phyloP scores from a whole-genome alignment of 305 asterid species.

The Fraxinus latifolia region DNA sequence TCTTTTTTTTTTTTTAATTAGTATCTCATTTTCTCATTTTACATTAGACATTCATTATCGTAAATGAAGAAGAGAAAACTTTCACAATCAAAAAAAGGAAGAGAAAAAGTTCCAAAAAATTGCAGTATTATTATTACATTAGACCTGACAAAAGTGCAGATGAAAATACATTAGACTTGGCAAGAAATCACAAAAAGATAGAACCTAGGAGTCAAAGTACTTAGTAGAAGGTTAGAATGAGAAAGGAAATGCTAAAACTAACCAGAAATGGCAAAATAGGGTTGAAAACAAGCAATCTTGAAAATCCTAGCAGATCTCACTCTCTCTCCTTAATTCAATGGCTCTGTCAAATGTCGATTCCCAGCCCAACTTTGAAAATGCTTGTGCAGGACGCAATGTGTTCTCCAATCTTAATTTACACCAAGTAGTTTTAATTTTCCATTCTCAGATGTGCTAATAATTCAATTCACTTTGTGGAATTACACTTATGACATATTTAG shows the following conservation, averaged over 20 bases:
- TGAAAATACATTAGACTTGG: neutral
- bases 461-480: neutral
- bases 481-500: neutral
- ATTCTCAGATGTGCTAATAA: neutral
- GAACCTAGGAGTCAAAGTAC: neutral
- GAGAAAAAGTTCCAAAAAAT: neutral
- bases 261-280: neutral
- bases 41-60: neutral
- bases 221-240: neutral
- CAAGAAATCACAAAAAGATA: neutral
- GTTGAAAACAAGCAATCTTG: neutral
- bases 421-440: neutral
- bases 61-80: neutral
- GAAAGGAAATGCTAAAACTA: conserved; percentile 1
- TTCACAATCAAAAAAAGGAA: neutral
- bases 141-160: neutral
- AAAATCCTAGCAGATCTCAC: neutral
- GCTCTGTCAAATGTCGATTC: neutral
- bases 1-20: too few species aligned
- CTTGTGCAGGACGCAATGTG: neutral
- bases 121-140: neutral
- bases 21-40: neutral
- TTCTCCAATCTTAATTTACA: neutral
- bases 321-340: neutral
- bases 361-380: neutral